phyloP scores from a whole-genome alignment of 2,329 filamentous ascomycete species.

The Endothia cerciana region DNA sequence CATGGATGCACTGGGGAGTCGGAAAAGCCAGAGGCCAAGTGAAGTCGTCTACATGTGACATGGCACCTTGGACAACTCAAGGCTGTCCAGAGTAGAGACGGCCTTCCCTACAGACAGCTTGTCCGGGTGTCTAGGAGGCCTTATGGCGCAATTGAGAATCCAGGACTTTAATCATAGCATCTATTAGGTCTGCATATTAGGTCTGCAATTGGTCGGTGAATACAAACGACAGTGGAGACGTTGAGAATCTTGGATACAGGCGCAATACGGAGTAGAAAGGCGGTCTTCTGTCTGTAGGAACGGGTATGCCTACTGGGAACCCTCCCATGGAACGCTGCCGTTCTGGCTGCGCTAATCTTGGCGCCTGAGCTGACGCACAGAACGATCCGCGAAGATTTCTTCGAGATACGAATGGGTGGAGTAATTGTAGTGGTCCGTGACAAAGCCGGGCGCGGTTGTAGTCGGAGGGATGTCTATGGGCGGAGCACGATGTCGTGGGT shows the following conservation, averaged over 20 bases:
- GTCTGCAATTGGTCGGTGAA: not conserved
- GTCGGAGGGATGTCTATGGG: not conserved
- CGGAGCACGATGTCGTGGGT: not conserved
- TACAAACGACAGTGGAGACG: not conserved
- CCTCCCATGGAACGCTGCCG: not conserved
- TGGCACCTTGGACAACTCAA: not conserved
- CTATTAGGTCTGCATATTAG: not conserved
- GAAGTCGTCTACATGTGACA: slow-evolving; percentile 9
- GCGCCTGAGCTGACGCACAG: not conserved
- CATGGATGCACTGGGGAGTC: not conserved
- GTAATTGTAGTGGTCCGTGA: not conserved
- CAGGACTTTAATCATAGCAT: not conserved
- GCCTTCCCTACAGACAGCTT: not conserved
- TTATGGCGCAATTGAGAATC: not conserved
- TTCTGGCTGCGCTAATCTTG: not conserved
- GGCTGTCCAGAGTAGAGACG: not conserved
- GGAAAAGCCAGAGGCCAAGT: slow-evolving; percentile 5
- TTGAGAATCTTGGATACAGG: slow-evolving; percentile 12
- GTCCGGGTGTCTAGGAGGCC: not conserved
- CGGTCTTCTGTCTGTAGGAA: not conserved
- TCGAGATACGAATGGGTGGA: not conserved
- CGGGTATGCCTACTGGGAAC: not conserved
- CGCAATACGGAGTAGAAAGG: not conserved
- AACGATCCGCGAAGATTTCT: not conserved
- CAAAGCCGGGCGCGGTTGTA: not conserved